A percentile compares a stretch with the other conserved stretches of the same genome.
Evolutionary conservation across 1,139 yeast species (phyloP).

Genomic region (Geotrichum cucujoidarum): DNA sequence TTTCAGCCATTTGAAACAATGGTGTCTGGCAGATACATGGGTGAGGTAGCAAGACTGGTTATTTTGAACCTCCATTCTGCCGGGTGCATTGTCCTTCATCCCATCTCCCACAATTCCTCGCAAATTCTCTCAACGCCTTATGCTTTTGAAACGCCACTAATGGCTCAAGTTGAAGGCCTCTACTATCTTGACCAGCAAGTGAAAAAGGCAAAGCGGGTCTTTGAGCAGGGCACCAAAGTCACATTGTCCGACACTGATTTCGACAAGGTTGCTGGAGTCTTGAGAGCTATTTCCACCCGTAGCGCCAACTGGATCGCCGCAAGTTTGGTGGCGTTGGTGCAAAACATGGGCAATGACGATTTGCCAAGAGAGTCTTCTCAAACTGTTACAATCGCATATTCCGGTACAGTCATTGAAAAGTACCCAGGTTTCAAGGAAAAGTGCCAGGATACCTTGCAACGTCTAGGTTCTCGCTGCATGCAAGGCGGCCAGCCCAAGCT

Average conservation of each 20-base stretch:
- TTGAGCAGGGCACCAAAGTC: background rate
- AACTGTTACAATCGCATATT: slow-evolving; percentile 59
- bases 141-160: slow-evolving; percentile 28
- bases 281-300: slow-evolving; percentile 67
- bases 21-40: slow-evolving; percentile 82
- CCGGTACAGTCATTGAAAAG: slow-evolving; percentile 82
- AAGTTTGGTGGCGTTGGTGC: slow-evolving; percentile 51
- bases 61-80: slow-evolving; percentile 30
- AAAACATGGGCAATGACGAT: slow-evolving; percentile 2
- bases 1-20: slow-evolving; percentile 83
- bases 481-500: slow-evolving; percentile 17
- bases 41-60: slow-evolving; percentile 71
- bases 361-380: no score
- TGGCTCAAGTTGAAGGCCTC: slow-evolving; percentile 31
- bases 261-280: slow-evolving; percentile 43
- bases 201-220: background rate
- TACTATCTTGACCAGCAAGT: background rate
- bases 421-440: slow-evolving; percentile 73
- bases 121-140: slow-evolving; percentile 16
- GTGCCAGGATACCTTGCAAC: slow-evolving; percentile 31
- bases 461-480: slow-evolving; percentile 24
- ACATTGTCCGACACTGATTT: slow-evolving; percentile 16
- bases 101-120: background rate
- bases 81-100: slow-evolving; percentile 53
- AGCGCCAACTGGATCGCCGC: slow-evolving; percentile 80